Percentiles rank a stretch among this genome's conserved stretches.
These are phyloP conservation scores for Neofusicoccum sp. DNA, from an alignment of 2,329 filamentous ascomycete genomes.

Conservation along the genomic window DNA sequence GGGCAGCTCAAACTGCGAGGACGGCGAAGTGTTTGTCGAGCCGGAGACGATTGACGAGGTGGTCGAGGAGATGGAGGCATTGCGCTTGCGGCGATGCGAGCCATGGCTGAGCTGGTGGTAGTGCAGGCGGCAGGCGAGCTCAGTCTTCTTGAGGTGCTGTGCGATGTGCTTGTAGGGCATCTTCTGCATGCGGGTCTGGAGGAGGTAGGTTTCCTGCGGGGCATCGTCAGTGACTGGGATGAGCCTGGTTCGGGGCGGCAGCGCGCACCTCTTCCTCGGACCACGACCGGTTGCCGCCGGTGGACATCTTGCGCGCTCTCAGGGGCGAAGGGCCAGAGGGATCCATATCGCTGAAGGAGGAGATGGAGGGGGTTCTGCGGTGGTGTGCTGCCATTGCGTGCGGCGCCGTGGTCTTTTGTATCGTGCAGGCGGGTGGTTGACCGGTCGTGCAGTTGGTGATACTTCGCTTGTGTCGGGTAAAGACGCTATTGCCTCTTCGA, in stretches of 20 bases:
- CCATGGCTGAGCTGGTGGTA: conserved; percentile 85
- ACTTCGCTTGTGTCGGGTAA: conserved; percentile 15
- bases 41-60: conserved; percentile 29
- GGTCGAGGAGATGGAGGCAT: conserved; percentile 67
- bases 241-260: not conserved
- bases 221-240: conserved; percentile 27
- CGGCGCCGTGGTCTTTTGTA: conserved; percentile 57
- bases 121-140: conserved; percentile 83
- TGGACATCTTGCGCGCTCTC: conserved; percentile 56
- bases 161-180: conserved; percentile 93
- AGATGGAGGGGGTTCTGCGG: conserved; percentile 42
- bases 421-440: not conserved
- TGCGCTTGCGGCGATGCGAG: conserved; percentile 77
- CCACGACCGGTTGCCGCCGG: conserved; percentile 78
- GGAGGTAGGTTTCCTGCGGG: conserved; percentile 76
- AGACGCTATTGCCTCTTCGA: conserved; percentile 7
- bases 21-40: conserved; percentile 35
- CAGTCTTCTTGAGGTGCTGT: conserved; percentile 81
- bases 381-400: conserved; percentile 39
- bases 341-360: conserved; percentile 42
- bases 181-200: conserved; percentile 82
- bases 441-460: conserved; percentile 5
- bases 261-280: conserved; percentile 77
- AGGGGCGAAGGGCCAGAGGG: conserved; percentile 48
- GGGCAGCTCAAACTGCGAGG: conserved; percentile 26